Base-by-base conservation (phyloP, 2,329 filamentous ascomycete species). In the Fusarium gaditjirri region DNA sequence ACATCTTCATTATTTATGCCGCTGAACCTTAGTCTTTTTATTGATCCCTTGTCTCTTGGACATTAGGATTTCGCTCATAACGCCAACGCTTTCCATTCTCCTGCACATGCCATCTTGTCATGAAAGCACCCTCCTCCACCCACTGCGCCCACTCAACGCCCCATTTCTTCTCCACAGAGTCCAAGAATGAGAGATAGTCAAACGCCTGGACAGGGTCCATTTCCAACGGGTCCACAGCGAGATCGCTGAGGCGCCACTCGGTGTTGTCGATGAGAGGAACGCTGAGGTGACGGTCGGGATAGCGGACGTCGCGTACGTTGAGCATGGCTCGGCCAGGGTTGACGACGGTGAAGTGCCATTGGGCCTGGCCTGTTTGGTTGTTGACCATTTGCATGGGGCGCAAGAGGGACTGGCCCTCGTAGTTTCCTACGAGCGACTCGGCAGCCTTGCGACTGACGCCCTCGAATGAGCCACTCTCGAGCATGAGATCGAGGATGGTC, bases 11-110 rank as follows among this genome's bases (percentile, higher is more conserved):
- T 67, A 66, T 44, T 8, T 36, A 50, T 47, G 19, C 36, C 7
- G 14, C 3, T 38, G 11, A 25, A 44, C 23, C 2, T 8, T 31
- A 33, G 6, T 11, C n/a, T 23, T 21, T 38, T 63, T 27, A 66
- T 59, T 66, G 64, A 17, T 23, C 62, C 14, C 41, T 66, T 27
- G 25, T 44, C 29, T 66, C 64, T 19, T 29, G 9, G 2, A 66
- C 64, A 11, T 66, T 43, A 17, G 64, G 61, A 17, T 66, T 23
- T 5, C 64, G 17, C 35, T 72, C 72, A 68, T 78, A 79, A 68
- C 77, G 78, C 74, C 78, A 81, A 62, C 78, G 74, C 61, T 78
- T 80, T 31, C 74, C 72, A 59, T 81, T 81, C 52, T 81, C 80
- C 43, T 80, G 77, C 8, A 81, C 77, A 74, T 78, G 81, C 79